phyloP scores from a whole-genome alignment of 306 rosid genomes.

The Glycyrrhiza uralensis region DNA sequence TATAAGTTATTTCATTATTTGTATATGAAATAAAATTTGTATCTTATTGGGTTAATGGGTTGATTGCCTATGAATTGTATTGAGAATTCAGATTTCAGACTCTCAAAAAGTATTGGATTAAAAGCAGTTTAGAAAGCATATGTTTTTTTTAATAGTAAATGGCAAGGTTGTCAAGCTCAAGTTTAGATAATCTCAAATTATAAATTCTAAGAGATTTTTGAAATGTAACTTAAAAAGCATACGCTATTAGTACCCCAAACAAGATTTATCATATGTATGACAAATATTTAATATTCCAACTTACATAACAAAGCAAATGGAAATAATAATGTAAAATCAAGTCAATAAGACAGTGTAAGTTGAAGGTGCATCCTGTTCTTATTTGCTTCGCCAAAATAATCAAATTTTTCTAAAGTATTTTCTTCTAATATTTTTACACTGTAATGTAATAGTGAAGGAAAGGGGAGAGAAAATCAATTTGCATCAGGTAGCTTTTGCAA shows the following conservation, averaged over 20 bases:
- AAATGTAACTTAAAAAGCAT: neutral
- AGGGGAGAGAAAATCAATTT: neutral
- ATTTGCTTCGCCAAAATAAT: neutral
- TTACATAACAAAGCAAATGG: neutral
- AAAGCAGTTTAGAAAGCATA: neutral
- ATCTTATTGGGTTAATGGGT: neutral
- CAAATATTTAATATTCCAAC: neutral
- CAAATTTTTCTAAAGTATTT: neutral
- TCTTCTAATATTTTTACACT: neutral
- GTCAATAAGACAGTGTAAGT: neutral
- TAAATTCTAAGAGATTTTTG: neutral
- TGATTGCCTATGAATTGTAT: neutral
- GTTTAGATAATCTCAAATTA: neutral
- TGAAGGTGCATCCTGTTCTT: neutral
- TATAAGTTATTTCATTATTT: too few relatives aligned
- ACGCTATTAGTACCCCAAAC: neutral
- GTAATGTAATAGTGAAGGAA: neutral
- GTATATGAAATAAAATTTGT: too few relatives aligned
- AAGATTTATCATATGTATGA: neutral
- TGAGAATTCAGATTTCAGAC: neutral
- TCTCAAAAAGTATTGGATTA: neutral
- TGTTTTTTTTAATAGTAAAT: neutral
- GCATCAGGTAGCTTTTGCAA: neutral
- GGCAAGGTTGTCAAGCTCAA: too few relatives aligned
- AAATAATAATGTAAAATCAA: neutral